A percentile compares a stretch with the other conserved stretches of the same genome.
Evolutionary conservation across 2,329 filamentous ascomycete genomes (phyloP).

Genomic region (Diplodia scrobiculata): DNA sequence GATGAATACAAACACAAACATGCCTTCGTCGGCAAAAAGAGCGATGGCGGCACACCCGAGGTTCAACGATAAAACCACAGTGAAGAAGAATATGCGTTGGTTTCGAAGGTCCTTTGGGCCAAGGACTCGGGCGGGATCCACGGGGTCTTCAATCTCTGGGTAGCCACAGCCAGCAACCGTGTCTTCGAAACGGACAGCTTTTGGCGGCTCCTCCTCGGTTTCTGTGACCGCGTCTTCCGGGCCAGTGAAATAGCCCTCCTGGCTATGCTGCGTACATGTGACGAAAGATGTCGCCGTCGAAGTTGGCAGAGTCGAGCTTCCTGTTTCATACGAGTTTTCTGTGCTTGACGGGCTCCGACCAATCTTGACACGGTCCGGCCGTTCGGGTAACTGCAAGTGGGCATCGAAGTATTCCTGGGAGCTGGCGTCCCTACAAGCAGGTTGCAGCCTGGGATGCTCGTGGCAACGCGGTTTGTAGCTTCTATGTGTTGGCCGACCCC

Average conservation of each 20-base stretch:
- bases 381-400: not conserved
- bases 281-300: not conserved
- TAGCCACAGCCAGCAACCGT: slow-evolving; percentile 23
- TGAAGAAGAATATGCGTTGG: slow-evolving; percentile 24
- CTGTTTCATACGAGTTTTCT: not conserved
- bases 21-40: slow-evolving; percentile 15
- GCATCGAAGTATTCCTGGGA: not conserved
- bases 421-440: not conserved
- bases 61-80: slow-evolving; percentile 4
- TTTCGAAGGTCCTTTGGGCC: slow-evolving; percentile 17
- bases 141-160: slow-evolving; percentile 22
- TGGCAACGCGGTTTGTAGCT: not conserved
- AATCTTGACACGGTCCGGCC: too few relatives aligned
- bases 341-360: not conserved
- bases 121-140: slow-evolving; percentile 20
- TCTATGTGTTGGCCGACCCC: too few relatives aligned
- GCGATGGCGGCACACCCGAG: slow-evolving; percentile 14
- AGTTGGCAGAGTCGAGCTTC: not conserved
- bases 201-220: not conserved
- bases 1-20: slow-evolving; percentile 32
- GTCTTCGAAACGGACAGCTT: slow-evolving; percentile 14
- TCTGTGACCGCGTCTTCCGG: not conserved
- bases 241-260: slow-evolving; percentile 9
- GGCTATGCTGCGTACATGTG: slow-evolving; percentile 2
- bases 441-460: not conserved